Evolutionary conservation across 2,329 filamentous ascomycete species (phyloP), one percentile per base, ranked within the genome.

Genomic region (Parafenestella ontariensis): DNA sequence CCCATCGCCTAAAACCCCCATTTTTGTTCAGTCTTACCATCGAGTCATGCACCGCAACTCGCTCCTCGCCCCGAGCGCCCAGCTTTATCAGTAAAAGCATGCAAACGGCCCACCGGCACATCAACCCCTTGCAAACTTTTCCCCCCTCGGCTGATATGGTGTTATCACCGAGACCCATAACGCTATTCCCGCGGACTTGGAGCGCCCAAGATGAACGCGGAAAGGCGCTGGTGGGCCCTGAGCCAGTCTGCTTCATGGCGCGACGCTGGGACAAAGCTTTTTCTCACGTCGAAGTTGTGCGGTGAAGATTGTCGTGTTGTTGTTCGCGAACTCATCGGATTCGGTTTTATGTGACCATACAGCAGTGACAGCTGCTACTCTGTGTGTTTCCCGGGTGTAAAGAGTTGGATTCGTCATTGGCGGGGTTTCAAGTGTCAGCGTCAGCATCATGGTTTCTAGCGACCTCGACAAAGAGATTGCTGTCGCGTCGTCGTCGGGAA

Each of bases 401-500:
- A 41, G 43, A 45, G 49, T 36, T 29, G 33, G 20, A 37, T 51
- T 48, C 45, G 47, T 40, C 26, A 34, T 44, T 43, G 24, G 54
- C 36, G 21, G 42, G 21, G 42, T 43, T 34, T 49, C 13, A 24
- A 46, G 50, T 42, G 31, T 26, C 51, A 26, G 33, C 39, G 49
- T 46, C 47, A 45, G 52, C 49, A 51, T 36, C 50, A 61, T 61
- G 55, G 46, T 34, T 23, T 15, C 33, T 15, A 21, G 40, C 26
- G 34, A 51, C 15, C 17, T 40, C 20, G 44, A 56, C 43, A 66
- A 60, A 31, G 64, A 64, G 28, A 49, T 44, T 13, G 48, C 21
- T 13, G 47, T 52, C 21, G 48, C 52, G 29, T 45, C 45, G 18
- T 44, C 47, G 15, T 18, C 34, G 23, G 15, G 15, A 8, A 41